Percentiles rank a stretch among this genome's conserved stretches.
phyloP scores from a whole-genome alignment of 2,329 filamentous ascomycete genomes.

The Claviceps fusiformis region DNA sequence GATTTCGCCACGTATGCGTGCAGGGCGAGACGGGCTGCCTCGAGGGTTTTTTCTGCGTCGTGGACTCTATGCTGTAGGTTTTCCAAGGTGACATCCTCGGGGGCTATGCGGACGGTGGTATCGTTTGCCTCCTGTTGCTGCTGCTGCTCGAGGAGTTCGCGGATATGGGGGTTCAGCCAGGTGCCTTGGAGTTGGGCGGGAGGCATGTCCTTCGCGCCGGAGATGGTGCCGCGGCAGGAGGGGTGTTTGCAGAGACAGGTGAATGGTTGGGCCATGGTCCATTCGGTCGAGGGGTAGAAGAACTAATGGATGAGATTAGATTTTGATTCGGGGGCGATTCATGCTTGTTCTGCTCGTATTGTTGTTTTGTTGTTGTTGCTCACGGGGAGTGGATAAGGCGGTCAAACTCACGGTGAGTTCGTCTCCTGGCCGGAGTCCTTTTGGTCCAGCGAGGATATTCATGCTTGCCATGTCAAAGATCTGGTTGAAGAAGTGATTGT shows the following conservation, averaged over 20 bases:
- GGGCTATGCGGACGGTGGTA: conserved; percentile 1
- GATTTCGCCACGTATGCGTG: conserved; percentile 19
- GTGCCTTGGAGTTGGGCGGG: conserved; percentile 38
- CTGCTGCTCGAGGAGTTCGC: conserved; percentile 32
- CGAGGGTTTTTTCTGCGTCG: conserved; percentile 33
- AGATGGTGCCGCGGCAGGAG: conserved; percentile 47
- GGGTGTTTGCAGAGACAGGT: conserved; percentile 46
- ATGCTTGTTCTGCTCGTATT: no score
- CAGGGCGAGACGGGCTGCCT: conserved; percentile 30
- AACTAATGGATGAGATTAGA: conserved; percentile 27
- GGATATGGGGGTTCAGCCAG: conserved; percentile 51
- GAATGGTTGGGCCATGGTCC: conserved; percentile 61
- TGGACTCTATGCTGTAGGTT: conserved; percentile 29
- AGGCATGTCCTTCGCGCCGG: conserved; percentile 48
- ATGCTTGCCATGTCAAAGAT: conserved; percentile 46
- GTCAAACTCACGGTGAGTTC: conserved; percentile 38
- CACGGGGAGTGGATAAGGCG: no score
- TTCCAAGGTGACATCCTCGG: conserved; percentile 25
- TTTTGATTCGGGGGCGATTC: not conserved
- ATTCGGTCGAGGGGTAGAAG: conserved; percentile 66
- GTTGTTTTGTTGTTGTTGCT: not conserved
- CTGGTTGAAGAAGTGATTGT: conserved; percentile 18
- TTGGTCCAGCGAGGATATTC: conserved; percentile 43
- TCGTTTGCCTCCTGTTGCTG: not conserved
- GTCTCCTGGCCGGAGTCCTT: conserved; percentile 39